These are phyloP conservation scores for Daldinia sp. DNA, from an alignment of 2,329 filamentous ascomycete species.

Conservation along the genomic window DNA sequence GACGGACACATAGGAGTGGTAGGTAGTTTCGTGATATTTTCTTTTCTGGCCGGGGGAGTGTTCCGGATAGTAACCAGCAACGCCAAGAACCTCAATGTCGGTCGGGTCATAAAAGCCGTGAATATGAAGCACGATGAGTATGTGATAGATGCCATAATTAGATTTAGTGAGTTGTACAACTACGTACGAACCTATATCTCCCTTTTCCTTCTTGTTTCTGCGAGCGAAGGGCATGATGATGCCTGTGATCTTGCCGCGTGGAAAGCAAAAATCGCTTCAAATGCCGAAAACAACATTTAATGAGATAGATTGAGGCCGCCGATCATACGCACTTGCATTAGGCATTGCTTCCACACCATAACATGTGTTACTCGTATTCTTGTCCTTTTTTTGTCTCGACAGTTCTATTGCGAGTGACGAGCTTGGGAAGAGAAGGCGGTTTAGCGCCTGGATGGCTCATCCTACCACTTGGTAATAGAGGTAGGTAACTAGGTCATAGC, in stretches of 20 bases:
- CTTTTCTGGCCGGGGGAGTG: not conserved
- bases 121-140: not conserved
- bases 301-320: not conserved
- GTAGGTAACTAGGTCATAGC: not conserved
- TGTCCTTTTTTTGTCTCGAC: not conserved
- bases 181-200: not conserved
- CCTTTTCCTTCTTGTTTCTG: not conserved
- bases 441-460: not conserved
- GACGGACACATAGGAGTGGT: not conserved
- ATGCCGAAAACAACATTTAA: too few species aligned
- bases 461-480: not conserved
- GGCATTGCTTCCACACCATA: not conserved
- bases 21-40: not conserved
- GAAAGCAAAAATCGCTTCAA: too few species aligned
- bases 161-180: slow-evolving; percentile 1
- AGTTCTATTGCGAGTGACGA: not conserved
- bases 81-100: not conserved
- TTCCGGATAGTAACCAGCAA: not conserved
- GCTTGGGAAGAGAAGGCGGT: not conserved
- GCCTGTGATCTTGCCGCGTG: not conserved
- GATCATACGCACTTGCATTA: not conserved
- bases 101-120: not conserved
- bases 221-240: not conserved
- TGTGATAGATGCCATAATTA: not conserved
- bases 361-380: not conserved